phyloP scores from a whole-genome alignment of 2,329 filamentous ascomycete genomes.

The Alternaria tenuissima region DNA sequence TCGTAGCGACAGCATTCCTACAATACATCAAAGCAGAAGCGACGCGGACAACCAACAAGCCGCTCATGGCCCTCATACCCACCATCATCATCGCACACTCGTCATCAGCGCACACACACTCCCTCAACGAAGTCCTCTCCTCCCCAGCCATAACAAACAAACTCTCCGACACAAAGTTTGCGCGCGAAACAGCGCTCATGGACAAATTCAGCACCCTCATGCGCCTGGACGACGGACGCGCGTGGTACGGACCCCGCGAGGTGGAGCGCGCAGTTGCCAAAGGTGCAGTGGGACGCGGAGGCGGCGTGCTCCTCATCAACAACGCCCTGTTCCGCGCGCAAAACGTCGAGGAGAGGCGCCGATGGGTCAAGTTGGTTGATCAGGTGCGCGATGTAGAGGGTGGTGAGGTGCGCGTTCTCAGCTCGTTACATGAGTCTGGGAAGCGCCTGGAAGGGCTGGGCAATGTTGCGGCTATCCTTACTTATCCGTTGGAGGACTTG shows the following conservation, averaged over 20 bases:
- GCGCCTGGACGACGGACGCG: conserved; percentile 83
- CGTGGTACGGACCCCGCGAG: conserved; percentile 87
- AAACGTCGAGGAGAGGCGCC: conserved; percentile 76
- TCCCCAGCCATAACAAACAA: conserved; percentile 78
- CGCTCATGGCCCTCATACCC: conserved; percentile 68
- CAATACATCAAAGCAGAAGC: conserved; percentile 72
- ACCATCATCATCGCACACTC: conserved; percentile 79
- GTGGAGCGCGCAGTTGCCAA: conserved; percentile 84
- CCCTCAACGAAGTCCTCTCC: conserved; percentile 85
- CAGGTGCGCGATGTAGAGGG: conserved; percentile 81
- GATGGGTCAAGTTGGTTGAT: conserved; percentile 87
- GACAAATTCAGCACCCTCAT: conserved; percentile 82
- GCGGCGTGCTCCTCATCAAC: conserved; percentile 84
- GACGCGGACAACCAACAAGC: conserved; percentile 75
- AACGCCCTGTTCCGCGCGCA: conserved; percentile 87
- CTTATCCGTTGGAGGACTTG: conserved; percentile 83
- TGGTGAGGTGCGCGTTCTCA: conserved; percentile 87
- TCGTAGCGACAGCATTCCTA: conserved; percentile 81
- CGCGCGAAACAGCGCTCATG: conserved; percentile 82
- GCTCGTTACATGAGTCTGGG: conserved; percentile 93
- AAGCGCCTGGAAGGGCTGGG: conserved; percentile 83
- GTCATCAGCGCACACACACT: conserved; percentile 85
- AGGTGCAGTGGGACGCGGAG: conserved; percentile 86
- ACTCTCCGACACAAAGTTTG: conserved; percentile 87
- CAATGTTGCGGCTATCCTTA: conserved; percentile 87